Base-by-base conservation (phyloP, 257 asterid species). In the Petunia secreta region DNA sequence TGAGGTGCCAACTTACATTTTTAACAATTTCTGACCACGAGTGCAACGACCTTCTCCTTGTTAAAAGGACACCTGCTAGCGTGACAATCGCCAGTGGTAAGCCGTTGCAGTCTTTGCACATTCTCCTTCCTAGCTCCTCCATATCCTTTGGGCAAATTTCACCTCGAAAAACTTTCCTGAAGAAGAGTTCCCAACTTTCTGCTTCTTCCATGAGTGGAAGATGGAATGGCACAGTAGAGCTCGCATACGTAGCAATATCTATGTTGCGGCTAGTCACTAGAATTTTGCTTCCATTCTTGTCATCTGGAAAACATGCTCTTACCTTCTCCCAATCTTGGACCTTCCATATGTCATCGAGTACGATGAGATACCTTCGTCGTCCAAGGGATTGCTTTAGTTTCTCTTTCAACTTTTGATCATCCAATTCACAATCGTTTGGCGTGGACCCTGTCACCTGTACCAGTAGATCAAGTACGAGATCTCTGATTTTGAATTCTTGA, bases 171-270 rank as follows among this genome's bases (percentile, higher is more conserved):
- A 78, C 75, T 77, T 82, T 82, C 53, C 36, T 63, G 5, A 50
- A 63, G 8, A 86, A 76, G 3, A 86, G 84, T 84, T 84, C 81
- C 87, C 84, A 82, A 53, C 89, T 84, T 48, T 86, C 86, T 2
- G 57, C 58, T 1, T 77, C 46, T 14, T 82, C 79, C 46, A 81
- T 81, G 44, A 68, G 82, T 14, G 81, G 41, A 63, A 76, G 62
- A 60, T 77, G 84, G 39, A 39, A 9, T 25, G 79, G 79, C 52
- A 44, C 37, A 25, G 50, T 79, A 3, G 75, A 76, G 52, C 60
- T 75, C 3, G 83, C 88, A 38, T 65, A 83, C 79, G 79, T 6
- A 43, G 88, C 85, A 1, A 85, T 81, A 62, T 82, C 85, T 15
- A 79, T 63, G 16, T 79, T 75, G 3, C 88, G 79, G 25, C 80